phyloP scores from a whole-genome alignment of 768 basidiomycete genomes.

The Hygrophorus pudorinus region DNA sequence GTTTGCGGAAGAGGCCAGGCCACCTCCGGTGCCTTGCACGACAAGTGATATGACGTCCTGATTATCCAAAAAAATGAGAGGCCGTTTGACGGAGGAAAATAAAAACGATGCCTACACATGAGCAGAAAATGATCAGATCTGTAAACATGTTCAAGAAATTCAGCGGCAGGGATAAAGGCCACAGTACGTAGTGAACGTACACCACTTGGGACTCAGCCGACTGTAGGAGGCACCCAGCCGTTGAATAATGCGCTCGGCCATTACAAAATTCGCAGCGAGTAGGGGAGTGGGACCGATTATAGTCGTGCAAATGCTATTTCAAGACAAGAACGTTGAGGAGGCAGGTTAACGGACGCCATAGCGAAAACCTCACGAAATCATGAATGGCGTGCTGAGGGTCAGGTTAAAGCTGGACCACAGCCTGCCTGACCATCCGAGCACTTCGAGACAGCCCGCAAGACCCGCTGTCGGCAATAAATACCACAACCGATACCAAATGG shows the following conservation, averaged over 20 bases:
- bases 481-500: conserved; percentile 33
- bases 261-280: conserved; percentile 45
- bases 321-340: neutral
- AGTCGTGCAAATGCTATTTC: conserved; percentile 32
- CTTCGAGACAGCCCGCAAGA: conserved; percentile 37
- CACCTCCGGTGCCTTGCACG: conserved; percentile 59
- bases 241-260: conserved; percentile 37
- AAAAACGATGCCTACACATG: conserved; percentile 17
- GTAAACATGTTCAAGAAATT: neutral
- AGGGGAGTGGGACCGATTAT: conserved; percentile 48
- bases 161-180: neutral
- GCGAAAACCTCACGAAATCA: conserved; percentile 28
- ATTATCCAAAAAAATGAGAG: neutral
- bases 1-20: conserved; percentile 29
- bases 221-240: conserved; percentile 38
- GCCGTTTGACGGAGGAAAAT: neutral
- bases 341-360: neutral
- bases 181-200: conserved; percentile 19
- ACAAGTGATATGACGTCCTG: conserved; percentile 49
- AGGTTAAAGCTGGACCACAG: conserved; percentile 36
- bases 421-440: conserved; percentile 44
- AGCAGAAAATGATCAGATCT: conserved; percentile 32
- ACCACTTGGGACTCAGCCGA: conserved; percentile 30
- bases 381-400: conserved; percentile 16
- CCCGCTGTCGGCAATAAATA: conserved; percentile 41